Conservation (phyloP, 2,329 filamentous ascomycete genomes). For the Torrubiellomyces zombiae region DNA sequence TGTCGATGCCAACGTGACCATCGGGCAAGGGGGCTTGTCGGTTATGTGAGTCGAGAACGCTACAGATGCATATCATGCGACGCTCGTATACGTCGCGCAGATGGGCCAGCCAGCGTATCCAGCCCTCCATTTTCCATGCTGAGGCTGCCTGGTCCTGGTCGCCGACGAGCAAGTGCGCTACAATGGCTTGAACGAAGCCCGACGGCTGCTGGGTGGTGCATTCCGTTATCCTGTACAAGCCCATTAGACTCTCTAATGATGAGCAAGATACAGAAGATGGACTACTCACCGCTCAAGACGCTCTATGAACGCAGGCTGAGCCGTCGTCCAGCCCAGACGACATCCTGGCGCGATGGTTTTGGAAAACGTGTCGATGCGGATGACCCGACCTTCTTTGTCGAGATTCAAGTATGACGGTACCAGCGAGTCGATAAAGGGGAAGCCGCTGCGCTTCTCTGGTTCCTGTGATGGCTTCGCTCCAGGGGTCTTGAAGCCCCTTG, state of each 20-base stretch:
- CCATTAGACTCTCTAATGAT: too few species aligned
- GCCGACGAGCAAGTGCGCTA: constrained; percentile 63
- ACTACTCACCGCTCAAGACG: constrained; percentile 41
- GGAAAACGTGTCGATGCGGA: constrained; percentile 84
- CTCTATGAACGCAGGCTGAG: constrained; percentile 50
- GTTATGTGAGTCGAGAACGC: constrained; percentile 49
- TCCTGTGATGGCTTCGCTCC: constrained; percentile 11
- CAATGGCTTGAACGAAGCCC: constrained; percentile 74
- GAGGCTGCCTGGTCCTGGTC: constrained; percentile 35
- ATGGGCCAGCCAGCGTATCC: constrained; percentile 81
- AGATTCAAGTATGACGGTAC: constrained; percentile 68
- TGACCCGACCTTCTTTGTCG: constrained; percentile 72
- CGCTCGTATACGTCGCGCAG: constrained; percentile 71
- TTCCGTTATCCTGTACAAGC: constrained; percentile 53
- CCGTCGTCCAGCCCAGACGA: constrained; percentile 79
- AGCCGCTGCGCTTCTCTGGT: constrained; percentile 37
- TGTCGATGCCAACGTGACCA: too few species aligned
- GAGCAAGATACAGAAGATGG: too few species aligned
- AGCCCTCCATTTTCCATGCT: constrained; percentile 69
- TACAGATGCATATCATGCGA: constrained; percentile 68
- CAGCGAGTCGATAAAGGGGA: constrained; percentile 65
- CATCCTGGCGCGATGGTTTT: constrained; percentile 87
- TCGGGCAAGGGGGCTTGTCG: too few species aligned
- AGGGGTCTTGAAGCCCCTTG: constrained; percentile 17
- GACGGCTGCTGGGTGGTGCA: constrained; percentile 67